Evolutionary conservation across 495 filamentous ascomycete species (phyloP).

Genomic region (Hypoxylon lienhwacheense): DNA sequence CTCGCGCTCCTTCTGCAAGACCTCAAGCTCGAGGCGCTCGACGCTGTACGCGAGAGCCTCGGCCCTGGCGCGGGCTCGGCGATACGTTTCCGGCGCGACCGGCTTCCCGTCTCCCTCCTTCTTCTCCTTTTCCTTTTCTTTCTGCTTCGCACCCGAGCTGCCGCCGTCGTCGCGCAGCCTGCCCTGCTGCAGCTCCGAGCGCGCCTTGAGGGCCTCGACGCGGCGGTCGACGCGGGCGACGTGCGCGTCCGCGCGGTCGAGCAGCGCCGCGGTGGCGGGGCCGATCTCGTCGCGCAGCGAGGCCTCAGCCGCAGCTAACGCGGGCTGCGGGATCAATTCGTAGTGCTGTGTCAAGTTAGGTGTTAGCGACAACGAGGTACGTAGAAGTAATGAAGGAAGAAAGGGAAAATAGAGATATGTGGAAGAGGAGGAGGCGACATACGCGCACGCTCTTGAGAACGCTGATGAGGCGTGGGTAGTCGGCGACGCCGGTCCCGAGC

Average conservation of each 20-base stretch:
- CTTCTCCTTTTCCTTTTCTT: background rate
- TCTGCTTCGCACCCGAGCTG: too few species aligned
- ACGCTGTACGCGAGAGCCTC: constrained; percentile 54
- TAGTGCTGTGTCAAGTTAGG: constrained; percentile 43
- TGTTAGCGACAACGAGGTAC: constrained; percentile 2
- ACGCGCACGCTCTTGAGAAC: constrained; percentile 55
- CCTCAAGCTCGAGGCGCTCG: constrained; percentile 54
- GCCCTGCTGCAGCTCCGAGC: constrained; percentile 51
- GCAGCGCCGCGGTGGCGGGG: constrained; percentile 48
- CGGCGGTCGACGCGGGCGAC: constrained; percentile 49
- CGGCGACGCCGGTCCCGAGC: constrained; percentile 48
- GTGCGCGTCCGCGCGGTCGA: constrained; percentile 53
- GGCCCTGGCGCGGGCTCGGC: constrained; percentile 43
- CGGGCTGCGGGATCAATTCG: constrained; percentile 55
- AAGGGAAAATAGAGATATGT: background rate
- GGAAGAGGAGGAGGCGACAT: constrained; percentile 17
- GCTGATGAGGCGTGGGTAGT: constrained; percentile 49
- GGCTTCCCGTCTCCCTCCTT: constrained; percentile 13
- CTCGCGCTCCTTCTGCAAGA: constrained; percentile 55
- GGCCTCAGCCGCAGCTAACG: constrained; percentile 50
- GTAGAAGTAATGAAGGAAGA: background rate
- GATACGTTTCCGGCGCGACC: constrained; percentile 26
- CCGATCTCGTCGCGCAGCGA: constrained; percentile 55
- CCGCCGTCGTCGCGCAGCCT: too few species aligned
- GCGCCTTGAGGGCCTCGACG: constrained; percentile 52